Conservation (phyloP, 2,329 filamentous ascomycete genomes). For the Aspergillus pseudoglaucus region DNA sequence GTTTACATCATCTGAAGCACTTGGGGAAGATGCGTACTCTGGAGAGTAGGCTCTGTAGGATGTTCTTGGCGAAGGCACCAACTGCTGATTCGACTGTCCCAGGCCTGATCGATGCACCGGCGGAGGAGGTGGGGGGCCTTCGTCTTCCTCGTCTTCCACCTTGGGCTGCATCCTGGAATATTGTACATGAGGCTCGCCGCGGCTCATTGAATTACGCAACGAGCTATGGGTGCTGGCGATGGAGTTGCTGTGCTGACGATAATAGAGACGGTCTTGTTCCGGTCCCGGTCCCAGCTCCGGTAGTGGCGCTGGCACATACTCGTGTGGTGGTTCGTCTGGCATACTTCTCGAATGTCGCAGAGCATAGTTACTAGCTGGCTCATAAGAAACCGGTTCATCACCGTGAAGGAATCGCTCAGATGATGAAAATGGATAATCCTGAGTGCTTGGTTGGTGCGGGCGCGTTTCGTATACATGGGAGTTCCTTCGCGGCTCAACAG, state of each 20-base stretch:
- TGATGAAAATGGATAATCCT: conserved; percentile 14
- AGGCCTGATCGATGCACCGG: conserved; percentile 30
- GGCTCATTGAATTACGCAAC: conserved; percentile 17
- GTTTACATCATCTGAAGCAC: conserved; percentile 15
- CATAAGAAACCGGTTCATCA: conserved; percentile 13
- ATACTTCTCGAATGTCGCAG: conserved; percentile 11
- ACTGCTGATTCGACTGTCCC: conserved; percentile 20
- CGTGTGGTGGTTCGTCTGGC: conserved; percentile 13
- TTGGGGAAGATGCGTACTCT: conserved; percentile 17
- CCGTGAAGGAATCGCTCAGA: conserved; percentile 19
- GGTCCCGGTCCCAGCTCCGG: background rate
- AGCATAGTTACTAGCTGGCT: conserved; percentile 13
- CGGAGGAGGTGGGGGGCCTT: conserved; percentile 30
- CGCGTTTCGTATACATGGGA: conserved; percentile 12
- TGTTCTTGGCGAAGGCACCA: conserved; percentile 16
- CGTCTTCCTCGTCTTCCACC: conserved; percentile 41
- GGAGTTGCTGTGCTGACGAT: conserved; percentile 24
- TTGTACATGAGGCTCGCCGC: conserved; percentile 27
- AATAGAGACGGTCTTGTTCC: conserved; percentile 18
- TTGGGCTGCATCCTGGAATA: conserved; percentile 43
- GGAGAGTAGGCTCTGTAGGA: conserved; percentile 24
- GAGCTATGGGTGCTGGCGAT: conserved; percentile 13
- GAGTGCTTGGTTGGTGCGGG: conserved; percentile 11
- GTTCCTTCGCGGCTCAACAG: conserved; percentile 3
- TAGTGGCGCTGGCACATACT: conserved; percentile 8